Conservation (phyloP, 176 grass and related monocot species). For the Guadua angustifolia region DNA sequence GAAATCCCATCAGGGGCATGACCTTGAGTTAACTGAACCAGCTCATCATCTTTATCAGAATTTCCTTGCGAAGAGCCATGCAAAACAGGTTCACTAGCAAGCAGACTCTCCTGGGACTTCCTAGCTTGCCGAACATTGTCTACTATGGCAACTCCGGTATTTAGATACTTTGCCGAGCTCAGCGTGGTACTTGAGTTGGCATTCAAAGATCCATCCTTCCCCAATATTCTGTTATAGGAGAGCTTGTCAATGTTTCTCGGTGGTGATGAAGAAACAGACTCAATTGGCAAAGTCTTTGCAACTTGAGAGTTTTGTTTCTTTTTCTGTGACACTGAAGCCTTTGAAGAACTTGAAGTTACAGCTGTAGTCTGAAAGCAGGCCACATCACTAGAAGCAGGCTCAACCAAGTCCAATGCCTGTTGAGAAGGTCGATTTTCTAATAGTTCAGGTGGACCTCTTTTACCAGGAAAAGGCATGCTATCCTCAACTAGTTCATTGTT, state of each 20-base stretch:
- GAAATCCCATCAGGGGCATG: slow-evolving; percentile 36
- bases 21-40: slow-evolving; percentile 44
- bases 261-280: slow-evolving; percentile 77
- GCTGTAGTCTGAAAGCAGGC: slow-evolving; percentile 51
- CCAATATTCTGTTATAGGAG: slow-evolving; percentile 54
- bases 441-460: slow-evolving; percentile 43
- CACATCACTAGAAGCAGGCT: slow-evolving; percentile 52
- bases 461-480: slow-evolving; percentile 44
- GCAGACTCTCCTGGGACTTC: slow-evolving; percentile 39
- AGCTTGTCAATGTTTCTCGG: slow-evolving; percentile 60
- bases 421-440: slow-evolving; percentile 46
- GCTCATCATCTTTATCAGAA: slow-evolving; percentile 55
- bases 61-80: slow-evolving; percentile 51
- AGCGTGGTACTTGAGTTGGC: slow-evolving; percentile 43
- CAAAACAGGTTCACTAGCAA: slow-evolving; percentile 54
- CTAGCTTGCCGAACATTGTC: slow-evolving; percentile 52
- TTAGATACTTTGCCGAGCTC: slow-evolving; percentile 51
- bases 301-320: slow-evolving; percentile 56
- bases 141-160: slow-evolving; percentile 44
- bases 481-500: slow-evolving; percentile 51
- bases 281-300: slow-evolving; percentile 66
- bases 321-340: slow-evolving; percentile 63
- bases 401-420: slow-evolving; percentile 45
- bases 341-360: slow-evolving; percentile 83
- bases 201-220: slow-evolving; percentile 63